phyloP scores from a whole-genome alignment of 2,329 filamentous ascomycete genomes.

The Nannizzia gypsea region DNA sequence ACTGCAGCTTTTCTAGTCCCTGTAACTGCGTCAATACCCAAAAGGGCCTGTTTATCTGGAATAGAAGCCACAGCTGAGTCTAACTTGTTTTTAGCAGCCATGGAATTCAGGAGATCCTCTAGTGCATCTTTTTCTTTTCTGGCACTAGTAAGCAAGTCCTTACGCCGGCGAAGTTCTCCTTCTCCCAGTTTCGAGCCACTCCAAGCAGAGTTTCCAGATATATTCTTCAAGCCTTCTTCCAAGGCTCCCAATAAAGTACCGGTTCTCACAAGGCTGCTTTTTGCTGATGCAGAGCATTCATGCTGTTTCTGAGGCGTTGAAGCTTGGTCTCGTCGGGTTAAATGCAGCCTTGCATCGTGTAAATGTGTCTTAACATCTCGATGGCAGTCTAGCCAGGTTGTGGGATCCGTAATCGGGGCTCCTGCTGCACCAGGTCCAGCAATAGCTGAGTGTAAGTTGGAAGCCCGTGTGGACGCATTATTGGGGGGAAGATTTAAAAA shows the following conservation, averaged over 20 bases:
- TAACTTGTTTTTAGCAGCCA: constrained; percentile 41
- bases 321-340: constrained; percentile 51
- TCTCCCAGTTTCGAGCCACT: constrained; percentile 40
- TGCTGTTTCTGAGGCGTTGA: constrained; percentile 49
- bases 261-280: constrained; percentile 47
- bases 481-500: constrained; percentile 46
- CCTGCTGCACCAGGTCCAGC: constrained; percentile 26
- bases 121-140: constrained; percentile 52
- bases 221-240: constrained; percentile 43
- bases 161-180: constrained; percentile 47
- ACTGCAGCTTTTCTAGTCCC: constrained; percentile 18
- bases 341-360: constrained; percentile 47
- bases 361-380: constrained; percentile 48
- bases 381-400: constrained; percentile 51
- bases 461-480: constrained; percentile 24
- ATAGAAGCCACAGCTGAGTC: constrained; percentile 37
- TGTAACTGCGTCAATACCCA: constrained; percentile 17
- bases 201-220: constrained; percentile 22
- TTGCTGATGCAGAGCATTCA: constrained; percentile 50
- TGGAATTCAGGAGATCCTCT: constrained; percentile 48
- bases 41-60: constrained; percentile 35
- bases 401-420: constrained; percentile 39
- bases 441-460: constrained; percentile 32
- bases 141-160: constrained; percentile 46
- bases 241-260: constrained; percentile 44